Base-by-base conservation (phyloP, 192 early-diverging fungal species). In the Thoreauomyces humboldtii region DNA sequence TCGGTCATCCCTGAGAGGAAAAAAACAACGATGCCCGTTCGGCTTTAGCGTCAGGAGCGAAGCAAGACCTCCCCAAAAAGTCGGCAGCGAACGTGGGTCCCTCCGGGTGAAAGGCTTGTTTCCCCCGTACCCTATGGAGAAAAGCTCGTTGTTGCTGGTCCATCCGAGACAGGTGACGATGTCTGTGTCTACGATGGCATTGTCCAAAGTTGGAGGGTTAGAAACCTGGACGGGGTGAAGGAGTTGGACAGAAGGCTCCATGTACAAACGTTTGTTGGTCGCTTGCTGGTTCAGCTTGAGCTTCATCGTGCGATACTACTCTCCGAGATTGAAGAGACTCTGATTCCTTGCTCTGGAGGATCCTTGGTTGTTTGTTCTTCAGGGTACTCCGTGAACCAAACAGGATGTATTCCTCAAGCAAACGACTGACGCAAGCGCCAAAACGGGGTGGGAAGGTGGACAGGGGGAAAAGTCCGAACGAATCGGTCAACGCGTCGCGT, bases 101-200 rank as follows among this genome's bases (percentile, higher is more conserved):
- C n/a, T 57, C 15, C 1, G 15, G 9, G 17, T n/a, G n/a, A n/a
- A n/a, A n/a, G n/a, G n/a, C n/a, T n/a, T n/a, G n/a, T n/a, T n/a
- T n/a, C n/a, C n/a, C 6, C 9, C 37, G 54, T 73, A 82, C 81
- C 81, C 77, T 57, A 65, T 73, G n/a, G 83, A 80, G 45, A 64
- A 85, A 12, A 85, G 73, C 60, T 85, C 83, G 57, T 79, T 85
- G 59, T 84, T 82, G 19, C 69, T 56, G 1, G 74, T 77, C 83
- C 83, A 85, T 32, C 81, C 79, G 22, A 84, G 73, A 21, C 71
- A 80, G 22, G 77, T 66, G 7, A 84, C 80, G 12, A 80, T 63
- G 50, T 84, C 82, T 14, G 53, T 54, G 54, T 84, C 82, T 84
- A 42, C 28, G 35, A 45, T 7, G 22, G 21, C 37, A 11, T 55